These are phyloP conservation scores for Fragaria iinumae DNA, from an alignment of 306 rosid species.

Conservation along the genomic window DNA sequence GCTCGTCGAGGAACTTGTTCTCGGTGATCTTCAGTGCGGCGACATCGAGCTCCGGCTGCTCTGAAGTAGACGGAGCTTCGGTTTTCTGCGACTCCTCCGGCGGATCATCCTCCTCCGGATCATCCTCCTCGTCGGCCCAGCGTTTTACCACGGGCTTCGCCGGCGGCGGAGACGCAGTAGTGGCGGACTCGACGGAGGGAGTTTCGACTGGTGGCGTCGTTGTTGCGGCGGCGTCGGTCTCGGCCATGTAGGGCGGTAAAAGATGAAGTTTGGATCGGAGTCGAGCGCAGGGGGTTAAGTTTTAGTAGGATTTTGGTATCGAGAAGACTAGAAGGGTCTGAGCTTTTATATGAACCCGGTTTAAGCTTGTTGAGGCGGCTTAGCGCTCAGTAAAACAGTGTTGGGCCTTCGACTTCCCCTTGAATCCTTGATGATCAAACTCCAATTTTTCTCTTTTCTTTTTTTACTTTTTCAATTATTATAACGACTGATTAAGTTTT, in stretches of 20 bases:
- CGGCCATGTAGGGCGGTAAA: conserved; percentile 1
- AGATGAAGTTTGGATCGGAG: not conserved
- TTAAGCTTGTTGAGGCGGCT: not conserved
- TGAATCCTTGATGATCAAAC: too few species aligned
- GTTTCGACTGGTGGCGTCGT: not conserved
- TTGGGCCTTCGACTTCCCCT: too few species aligned
- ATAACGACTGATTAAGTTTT: too few species aligned
- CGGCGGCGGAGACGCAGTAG: conserved; percentile 2
- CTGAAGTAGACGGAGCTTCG: conserved; percentile 21
- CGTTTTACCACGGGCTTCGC: conserved; percentile 25
- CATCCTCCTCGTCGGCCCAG: conserved; percentile 65
- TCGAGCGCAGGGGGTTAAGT: not conserved
- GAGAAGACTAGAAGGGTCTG: not conserved
- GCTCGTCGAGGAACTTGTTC: conserved; percentile 61
- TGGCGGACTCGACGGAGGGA: not conserved
- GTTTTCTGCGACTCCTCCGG: conserved; percentile 22
- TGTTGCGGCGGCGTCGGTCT: not conserved
- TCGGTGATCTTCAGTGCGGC: conserved; percentile 50
- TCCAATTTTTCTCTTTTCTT: too few species aligned
- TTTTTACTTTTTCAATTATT: too few species aligned
- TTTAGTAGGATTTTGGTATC: not conserved
- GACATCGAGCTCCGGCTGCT: conserved; percentile 33
- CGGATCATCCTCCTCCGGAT: conserved; percentile 43
- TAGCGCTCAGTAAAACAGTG: not conserved
- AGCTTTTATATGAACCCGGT: not conserved